Evolutionary conservation across 129 eudicot species (phyloP), one percentile per base, ranked within the genome.

Genomic region (Centella asiatica): DNA sequence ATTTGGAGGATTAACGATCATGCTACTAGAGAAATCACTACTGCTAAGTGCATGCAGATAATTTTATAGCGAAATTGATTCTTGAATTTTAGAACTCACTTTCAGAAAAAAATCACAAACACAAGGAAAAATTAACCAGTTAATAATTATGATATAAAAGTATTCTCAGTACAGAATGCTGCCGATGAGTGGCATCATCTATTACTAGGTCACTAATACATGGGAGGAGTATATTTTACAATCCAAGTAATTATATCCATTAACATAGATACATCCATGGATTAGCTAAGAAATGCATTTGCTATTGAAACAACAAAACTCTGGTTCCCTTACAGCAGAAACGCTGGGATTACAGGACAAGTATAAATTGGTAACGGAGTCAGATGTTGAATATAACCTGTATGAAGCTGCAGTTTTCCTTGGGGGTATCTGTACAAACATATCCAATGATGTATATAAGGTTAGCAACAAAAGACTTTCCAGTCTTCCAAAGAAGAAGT

Each of bases 371-470:
- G 42, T 0, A 49, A 4, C 4, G 59, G 19, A 49, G 40, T 56
- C 1, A 37, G 40, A 68, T 42, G 14, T 49, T 40, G 27, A 22
- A 46, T 33, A 71, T 63, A 40, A 88, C 99, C 99, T 93, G 89
- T 93, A 84, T 18, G 99, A 93, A 71, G 99, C 99, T 44, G 96
- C 96, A 76, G 58, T 84, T 76, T 84, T 93, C 79, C 99, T 77
- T n/a, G 99, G 96, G 44, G 99, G 96, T 72, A 93, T 93, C 99
- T 93, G 99, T 89, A 78, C 20, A 63, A 48, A 65, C 58, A 39
- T 18, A 34, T 47, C 45, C 40, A 19, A 40, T 28, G 29, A 65
- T 47, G 5, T 50, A 47, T 45, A 54, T n/a, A 24, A 53, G 29
- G 46, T 19, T 42, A 22, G 32, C n/a, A 23, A 18, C 33, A 50